Percentiles rank a stretch among this genome's conserved stretches.
Conservation (phyloP, 2,329 filamentous ascomycete species). For the Chrysoporthe deuterocubensis region DNA sequence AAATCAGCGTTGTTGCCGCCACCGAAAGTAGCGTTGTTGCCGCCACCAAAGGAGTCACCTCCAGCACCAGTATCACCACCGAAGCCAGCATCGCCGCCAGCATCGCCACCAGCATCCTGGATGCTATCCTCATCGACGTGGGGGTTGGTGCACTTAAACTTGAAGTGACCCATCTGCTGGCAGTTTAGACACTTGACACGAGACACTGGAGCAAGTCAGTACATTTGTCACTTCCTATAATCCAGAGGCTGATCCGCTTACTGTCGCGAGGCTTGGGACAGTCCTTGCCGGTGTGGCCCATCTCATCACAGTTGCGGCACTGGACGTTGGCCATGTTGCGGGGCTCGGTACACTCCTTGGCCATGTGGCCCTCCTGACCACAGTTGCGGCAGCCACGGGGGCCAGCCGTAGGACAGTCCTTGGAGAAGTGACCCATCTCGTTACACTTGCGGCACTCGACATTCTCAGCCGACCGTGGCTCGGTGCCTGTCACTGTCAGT, state of each 20-base stretch:
- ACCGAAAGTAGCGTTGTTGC: constrained; percentile 20
- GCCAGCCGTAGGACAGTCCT: constrained; percentile 66
- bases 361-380: constrained; percentile 62
- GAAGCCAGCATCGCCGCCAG: constrained; percentile 20
- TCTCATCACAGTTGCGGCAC: constrained; percentile 58
- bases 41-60: constrained; percentile 21
- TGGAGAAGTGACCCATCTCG: constrained; percentile 64
- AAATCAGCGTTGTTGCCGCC: constrained; percentile 13
- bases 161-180: constrained; percentile 50
- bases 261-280: constrained; percentile 62
- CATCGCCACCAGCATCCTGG: constrained; percentile 16
- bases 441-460: constrained; percentile 70
- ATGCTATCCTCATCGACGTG: constrained; percentile 34
- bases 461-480: constrained; percentile 64
- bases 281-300: constrained; percentile 51
- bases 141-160: constrained; percentile 44
- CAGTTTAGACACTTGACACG: constrained; percentile 65
- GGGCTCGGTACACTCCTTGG: constrained; percentile 63
- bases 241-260: constrained; percentile 37
- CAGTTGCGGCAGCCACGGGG: constrained; percentile 62
- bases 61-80: constrained; percentile 21
- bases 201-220: constrained; percentile 41
- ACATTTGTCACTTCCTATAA: background rate
- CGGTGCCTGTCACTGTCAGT: constrained; percentile 44
- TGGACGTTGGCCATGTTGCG: constrained; percentile 45